These are phyloP conservation scores for Umbelopsis sp. DNA, from an alignment of 192 early-diverging fungal species.

Conservation along the genomic window DNA sequence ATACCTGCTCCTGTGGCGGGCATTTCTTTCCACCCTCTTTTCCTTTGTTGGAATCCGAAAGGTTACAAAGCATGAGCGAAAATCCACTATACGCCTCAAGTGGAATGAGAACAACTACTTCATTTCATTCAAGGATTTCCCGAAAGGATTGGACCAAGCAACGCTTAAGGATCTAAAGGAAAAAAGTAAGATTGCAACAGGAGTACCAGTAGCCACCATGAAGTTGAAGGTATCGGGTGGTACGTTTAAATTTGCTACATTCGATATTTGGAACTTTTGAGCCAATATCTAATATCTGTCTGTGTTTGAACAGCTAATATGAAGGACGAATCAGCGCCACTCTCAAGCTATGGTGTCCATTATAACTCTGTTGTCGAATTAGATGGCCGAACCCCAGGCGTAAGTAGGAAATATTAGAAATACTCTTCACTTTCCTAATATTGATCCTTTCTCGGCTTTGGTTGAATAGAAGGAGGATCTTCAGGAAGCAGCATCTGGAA, in stretches of 20 bases:
- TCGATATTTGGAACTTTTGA: not conserved
- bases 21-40: constrained; percentile 10
- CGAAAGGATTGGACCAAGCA: constrained; percentile 42
- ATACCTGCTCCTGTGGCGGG: constrained; percentile 26
- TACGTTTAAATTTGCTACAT: constrained; percentile 37
- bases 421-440: not conserved
- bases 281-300: not conserved
- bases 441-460: not conserved
- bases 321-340: constrained; percentile 74
- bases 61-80: constrained; percentile 21
- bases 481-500: constrained; percentile 41
- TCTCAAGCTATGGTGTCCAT: constrained; percentile 70
- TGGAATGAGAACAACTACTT: constrained; percentile 23
- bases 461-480: constrained; percentile 14
- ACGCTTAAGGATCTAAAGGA: constrained; percentile 77
- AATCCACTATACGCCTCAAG: constrained; percentile 20
- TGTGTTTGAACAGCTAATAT: constrained; percentile 53
- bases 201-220: constrained; percentile 76
- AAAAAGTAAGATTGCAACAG: constrained; percentile 69
- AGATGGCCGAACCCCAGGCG: constrained; percentile 64
- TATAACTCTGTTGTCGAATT: constrained; percentile 73
- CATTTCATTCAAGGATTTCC: constrained; percentile 33
- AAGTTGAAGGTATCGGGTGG: constrained; percentile 75
- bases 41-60: constrained; percentile 25
- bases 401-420: constrained; percentile 27